Conservation (phyloP, 2,329 filamentous ascomycete genomes). For the Phaeosphaeria sp. region DNA sequence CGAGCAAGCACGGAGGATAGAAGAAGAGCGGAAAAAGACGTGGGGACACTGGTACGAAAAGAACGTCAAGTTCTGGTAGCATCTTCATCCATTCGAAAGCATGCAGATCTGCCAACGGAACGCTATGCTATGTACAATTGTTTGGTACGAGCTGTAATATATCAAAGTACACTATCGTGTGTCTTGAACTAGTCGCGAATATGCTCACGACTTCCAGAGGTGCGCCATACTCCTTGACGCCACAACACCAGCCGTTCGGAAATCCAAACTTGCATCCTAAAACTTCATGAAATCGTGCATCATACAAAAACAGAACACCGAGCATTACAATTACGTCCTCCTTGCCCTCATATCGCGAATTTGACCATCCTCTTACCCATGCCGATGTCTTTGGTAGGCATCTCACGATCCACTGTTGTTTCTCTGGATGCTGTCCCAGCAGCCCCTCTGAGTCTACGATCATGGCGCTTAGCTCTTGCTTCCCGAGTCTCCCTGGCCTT, state of each 20-base stretch:
- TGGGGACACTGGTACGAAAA: conserved; percentile 47
- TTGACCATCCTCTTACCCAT: conserved; percentile 35
- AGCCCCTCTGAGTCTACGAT: conserved; percentile 53
- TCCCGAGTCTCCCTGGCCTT: conserved; percentile 64
- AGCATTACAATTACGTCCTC: conserved; percentile 25
- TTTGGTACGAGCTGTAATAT: conserved; percentile 9
- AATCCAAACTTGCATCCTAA: not conserved
- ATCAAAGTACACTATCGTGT: conserved; percentile 3
- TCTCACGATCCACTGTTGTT: conserved; percentile 35
- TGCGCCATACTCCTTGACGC: conserved; percentile 2
- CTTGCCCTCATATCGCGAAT: conserved; percentile 35
- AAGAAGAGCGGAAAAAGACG: conserved; percentile 44
- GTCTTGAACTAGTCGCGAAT: not conserved
- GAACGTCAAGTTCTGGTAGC: conserved; percentile 46
- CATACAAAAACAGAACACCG: conserved; percentile 10
- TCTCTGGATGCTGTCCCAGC: conserved; percentile 36
- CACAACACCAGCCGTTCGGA: not conserved
- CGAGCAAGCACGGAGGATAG: conserved; percentile 31
- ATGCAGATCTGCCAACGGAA: not conserved
- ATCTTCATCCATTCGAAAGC: not conserved
- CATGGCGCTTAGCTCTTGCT: conserved; percentile 62
- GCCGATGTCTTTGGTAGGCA: conserved; percentile 19
- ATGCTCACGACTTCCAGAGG: not conserved
- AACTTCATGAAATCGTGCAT: conserved; percentile 29
- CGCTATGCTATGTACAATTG: conserved; percentile 5